Evolutionary conservation across 2,329 filamentous ascomycete genomes (phyloP).

Genomic region (Westerdykella aurantiaca): DNA sequence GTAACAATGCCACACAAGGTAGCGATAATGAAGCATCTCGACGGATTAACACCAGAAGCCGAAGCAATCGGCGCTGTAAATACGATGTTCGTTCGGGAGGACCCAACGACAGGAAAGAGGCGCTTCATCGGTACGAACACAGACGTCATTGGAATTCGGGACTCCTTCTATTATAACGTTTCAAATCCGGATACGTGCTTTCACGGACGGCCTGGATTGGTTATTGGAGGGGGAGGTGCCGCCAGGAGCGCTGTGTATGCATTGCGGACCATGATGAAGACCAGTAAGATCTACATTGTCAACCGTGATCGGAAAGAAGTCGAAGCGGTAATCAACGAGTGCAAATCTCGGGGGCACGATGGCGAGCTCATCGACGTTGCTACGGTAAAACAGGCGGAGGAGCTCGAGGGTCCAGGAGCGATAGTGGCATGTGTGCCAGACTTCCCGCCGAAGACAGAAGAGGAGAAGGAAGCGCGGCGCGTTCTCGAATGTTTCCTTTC

Average conservation of each 20-base stretch:
- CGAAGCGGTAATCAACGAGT: constrained; percentile 60
- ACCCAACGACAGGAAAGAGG: constrained; percentile 42
- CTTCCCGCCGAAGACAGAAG: constrained; percentile 60
- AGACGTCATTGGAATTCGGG: constrained; percentile 71
- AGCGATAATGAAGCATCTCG: constrained; percentile 65
- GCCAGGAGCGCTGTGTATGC: constrained; percentile 74
- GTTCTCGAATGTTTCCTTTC: constrained; percentile 49
- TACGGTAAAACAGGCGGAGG: constrained; percentile 54
- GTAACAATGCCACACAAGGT: constrained; percentile 86
- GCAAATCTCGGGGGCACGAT: constrained; percentile 54
- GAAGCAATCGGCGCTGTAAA: constrained; percentile 72
- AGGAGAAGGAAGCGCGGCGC: constrained; percentile 56
- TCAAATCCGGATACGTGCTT: constrained; percentile 44
- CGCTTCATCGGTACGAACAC: constrained; percentile 71
- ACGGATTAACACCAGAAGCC: constrained; percentile 67
- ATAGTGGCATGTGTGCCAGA: constrained; percentile 73
- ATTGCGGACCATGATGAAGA: constrained; percentile 62
- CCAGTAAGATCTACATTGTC: constrained; percentile 66
- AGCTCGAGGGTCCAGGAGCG: constrained; percentile 56
- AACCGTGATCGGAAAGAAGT: constrained; percentile 68
- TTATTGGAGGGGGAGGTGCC: constrained; percentile 73
- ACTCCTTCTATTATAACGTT: constrained; percentile 55
- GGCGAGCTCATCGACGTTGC: constrained; percentile 56
- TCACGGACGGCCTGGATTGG: constrained; percentile 59
- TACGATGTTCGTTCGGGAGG: constrained; percentile 62